phyloP scores from a whole-genome alignment of 1,284 basidiomycete genomes.

The Apiotrichum siamense region DNA sequence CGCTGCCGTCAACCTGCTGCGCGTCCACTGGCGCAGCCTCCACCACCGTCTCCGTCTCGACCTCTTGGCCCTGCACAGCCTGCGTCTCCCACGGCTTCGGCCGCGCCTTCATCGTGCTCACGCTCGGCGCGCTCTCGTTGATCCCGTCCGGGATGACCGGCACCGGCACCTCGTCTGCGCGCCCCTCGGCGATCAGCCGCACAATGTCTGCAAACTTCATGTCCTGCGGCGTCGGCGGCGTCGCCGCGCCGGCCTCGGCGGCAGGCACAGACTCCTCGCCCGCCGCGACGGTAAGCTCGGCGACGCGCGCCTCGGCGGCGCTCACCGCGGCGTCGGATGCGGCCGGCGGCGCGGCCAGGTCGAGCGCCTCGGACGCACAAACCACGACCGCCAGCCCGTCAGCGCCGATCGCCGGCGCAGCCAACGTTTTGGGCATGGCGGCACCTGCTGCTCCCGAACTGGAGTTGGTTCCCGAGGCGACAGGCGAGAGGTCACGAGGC shows the following conservation, averaged over 20 bases:
- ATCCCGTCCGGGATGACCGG: constrained; percentile 29
- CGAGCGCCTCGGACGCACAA: neutral
- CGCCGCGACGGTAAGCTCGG: neutral
- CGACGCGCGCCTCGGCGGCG: neutral
- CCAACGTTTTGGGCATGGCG: too few relatives aligned
- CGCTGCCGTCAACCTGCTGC: too few relatives aligned
- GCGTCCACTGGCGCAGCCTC: neutral
- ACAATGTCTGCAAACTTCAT: constrained; percentile 16
- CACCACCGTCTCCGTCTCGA: neutral
- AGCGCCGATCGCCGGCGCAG: too few relatives aligned
- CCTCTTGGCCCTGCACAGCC: too few relatives aligned
- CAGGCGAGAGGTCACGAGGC: neutral
- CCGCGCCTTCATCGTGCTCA: constrained; percentile 5
- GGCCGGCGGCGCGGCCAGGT: neutral
- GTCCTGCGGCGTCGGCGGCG: neutral
- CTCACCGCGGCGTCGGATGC: neutral
- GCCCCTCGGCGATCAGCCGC: constrained; percentile 29
- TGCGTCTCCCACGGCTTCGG: constrained; percentile 23
- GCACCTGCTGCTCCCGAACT: too few relatives aligned
- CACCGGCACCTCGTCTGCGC: constrained; percentile 27
- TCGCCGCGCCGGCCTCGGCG: neutral
- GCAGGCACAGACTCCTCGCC: neutral
- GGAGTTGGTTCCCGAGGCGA: neutral
- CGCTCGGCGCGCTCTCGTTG: constrained; percentile 21
- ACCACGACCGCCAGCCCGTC: too few relatives aligned